phyloP scores from a whole-genome alignment of 2,329 filamentous ascomycete genomes.

The Septoria linicola region DNA sequence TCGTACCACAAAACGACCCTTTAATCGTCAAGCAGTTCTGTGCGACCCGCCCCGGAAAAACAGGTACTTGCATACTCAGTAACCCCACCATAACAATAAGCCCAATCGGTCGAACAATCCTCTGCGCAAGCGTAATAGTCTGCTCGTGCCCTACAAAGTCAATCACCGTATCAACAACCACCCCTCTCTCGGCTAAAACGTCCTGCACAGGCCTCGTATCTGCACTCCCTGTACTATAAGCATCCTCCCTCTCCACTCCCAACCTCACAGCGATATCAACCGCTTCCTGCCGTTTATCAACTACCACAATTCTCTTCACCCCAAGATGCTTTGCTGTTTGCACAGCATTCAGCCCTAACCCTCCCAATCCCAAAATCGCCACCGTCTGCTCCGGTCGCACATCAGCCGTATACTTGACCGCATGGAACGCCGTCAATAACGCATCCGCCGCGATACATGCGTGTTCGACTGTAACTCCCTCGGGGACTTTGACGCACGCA shows the following conservation, averaged over 20 bases:
- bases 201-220: slow-evolving; percentile 17
- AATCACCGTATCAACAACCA: slow-evolving; percentile 27
- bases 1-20: slow-evolving; percentile 45
- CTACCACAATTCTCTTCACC: slow-evolving; percentile 44
- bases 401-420: slow-evolving; percentile 41
- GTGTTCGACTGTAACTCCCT: slow-evolving; percentile 17
- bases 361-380: slow-evolving; percentile 44
- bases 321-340: slow-evolving; percentile 51
- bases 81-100: slow-evolving; percentile 28
- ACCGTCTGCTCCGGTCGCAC: slow-evolving; percentile 41
- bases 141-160: slow-evolving; percentile 30
- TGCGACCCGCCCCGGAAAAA: slow-evolving; percentile 21
- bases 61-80: slow-evolving; percentile 18
- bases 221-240: slow-evolving; percentile 22
- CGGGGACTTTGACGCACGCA: slow-evolving; percentile 31
- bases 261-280: slow-evolving; percentile 36
- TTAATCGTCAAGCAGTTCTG: slow-evolving; percentile 27
- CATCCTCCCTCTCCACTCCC: slow-evolving; percentile 36
- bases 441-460: slow-evolving; percentile 47
- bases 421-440: slow-evolving; percentile 45
- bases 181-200: slow-evolving; percentile 20
- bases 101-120: slow-evolving; percentile 23
- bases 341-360: slow-evolving; percentile 45
- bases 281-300: slow-evolving; percentile 38
- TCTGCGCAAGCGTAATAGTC: slow-evolving; percentile 26